Percentiles rank a stretch among this genome's conserved stretches.
These are phyloP conservation scores for Leccinum subrobustum DNA, from an alignment of 1,284 basidiomycete genomes.

Conservation along the genomic window DNA sequence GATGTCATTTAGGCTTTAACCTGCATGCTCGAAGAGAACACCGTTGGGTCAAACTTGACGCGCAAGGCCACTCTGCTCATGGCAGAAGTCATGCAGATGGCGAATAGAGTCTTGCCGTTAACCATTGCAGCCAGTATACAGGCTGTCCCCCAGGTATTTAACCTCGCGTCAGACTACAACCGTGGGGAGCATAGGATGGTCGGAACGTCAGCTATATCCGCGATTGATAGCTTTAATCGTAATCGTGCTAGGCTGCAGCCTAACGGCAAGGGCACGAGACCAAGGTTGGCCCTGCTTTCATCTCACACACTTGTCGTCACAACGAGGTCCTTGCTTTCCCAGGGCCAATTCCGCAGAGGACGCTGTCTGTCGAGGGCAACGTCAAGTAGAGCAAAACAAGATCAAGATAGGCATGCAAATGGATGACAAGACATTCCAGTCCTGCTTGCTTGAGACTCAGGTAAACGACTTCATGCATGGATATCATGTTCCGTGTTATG, in stretches of 20 bases:
- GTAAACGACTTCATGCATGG: conserved; percentile 38
- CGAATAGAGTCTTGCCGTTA: conserved; percentile 87
- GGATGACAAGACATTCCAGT: conserved; percentile 89
- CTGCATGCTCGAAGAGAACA: conserved; percentile 77
- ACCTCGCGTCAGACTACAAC: conserved; percentile 76
- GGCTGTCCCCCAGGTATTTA: conserved; percentile 85
- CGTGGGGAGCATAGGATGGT: conserved; percentile 75
- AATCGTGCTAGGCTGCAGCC: conserved; percentile 72
- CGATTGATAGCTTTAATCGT: conserved; percentile 90
- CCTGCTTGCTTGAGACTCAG: conserved; percentile 81
- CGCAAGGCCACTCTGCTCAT: conserved; percentile 92
- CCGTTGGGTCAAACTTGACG: conserved; percentile 65
- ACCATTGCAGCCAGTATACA: conserved; percentile 82
- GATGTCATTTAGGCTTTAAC: conserved; percentile 67
- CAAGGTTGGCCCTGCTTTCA: conserved; percentile 43
- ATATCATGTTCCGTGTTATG: conserved; percentile 1
- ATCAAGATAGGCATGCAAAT: conserved; percentile 89
- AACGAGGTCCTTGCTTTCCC: not conserved
- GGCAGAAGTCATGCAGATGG: conserved; percentile 86
- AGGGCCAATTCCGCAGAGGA: conserved; percentile 90
- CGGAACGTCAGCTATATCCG: conserved; percentile 82
- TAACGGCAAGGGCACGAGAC: conserved; percentile 52
- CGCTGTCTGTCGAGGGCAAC: conserved; percentile 81
- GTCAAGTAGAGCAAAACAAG: conserved; percentile 88
- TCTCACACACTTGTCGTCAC: not conserved